A percentile compares a stretch with the other conserved stretches of the same genome.
phyloP scores from a whole-genome alignment of 257 asterid genomes.

The Petunia axillaris region DNA sequence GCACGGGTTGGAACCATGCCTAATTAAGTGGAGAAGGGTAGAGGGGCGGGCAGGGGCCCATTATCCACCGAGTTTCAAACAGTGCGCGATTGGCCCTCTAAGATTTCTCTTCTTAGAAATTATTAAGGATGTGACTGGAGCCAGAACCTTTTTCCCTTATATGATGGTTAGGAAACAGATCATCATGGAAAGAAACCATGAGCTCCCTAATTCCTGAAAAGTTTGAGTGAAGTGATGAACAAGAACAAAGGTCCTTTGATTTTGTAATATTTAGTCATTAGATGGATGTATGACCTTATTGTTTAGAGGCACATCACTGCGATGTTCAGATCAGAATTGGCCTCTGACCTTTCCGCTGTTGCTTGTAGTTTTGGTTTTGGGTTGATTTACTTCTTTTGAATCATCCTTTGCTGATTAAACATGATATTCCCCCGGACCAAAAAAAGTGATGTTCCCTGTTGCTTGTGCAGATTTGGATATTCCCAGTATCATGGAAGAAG shows the following conservation, averaged over 20 bases:
- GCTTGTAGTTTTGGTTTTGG: slow-evolving; percentile 16
- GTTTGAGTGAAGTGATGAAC: background rate
- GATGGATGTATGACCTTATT: slow-evolving; percentile 5
- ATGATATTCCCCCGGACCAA: background rate
- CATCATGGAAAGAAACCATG: slow-evolving; percentile 13
- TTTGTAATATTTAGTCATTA: background rate
- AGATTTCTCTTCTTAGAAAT: background rate
- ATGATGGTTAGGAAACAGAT: slow-evolving; percentile 6
- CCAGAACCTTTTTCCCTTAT: background rate
- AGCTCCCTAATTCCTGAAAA: slow-evolving; percentile 9
- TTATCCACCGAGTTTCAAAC: no score
- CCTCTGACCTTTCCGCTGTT: background rate
- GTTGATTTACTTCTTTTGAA: slow-evolving; percentile 17
- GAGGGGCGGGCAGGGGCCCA: no score
- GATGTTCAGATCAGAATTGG: background rate
- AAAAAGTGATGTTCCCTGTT: slow-evolving; percentile 22
- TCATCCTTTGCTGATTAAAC: background rate
- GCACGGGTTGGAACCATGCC: no score
- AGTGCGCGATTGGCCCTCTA: no score
- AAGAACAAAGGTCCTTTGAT: background rate
- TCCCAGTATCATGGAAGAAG: slow-evolving; percentile 66
- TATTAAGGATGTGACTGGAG: background rate
- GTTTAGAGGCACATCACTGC: background rate
- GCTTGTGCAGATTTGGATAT: slow-evolving; percentile 78
- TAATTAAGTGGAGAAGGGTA: no score